Conservation (phyloP, 306 rosid genomes). For the Alnus glutinosa region DNA sequence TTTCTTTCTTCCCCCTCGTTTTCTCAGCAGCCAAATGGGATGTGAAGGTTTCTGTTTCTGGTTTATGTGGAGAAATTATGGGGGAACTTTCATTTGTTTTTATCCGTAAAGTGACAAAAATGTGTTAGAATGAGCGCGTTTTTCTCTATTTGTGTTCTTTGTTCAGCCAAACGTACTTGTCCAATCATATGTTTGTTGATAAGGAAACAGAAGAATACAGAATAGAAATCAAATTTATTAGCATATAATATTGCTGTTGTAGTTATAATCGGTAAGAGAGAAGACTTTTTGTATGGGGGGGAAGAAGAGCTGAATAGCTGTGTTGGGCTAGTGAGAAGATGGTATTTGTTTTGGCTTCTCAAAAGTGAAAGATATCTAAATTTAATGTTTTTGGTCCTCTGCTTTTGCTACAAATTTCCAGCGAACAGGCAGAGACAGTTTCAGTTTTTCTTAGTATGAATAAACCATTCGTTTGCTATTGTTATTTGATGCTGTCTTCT, state of each 20-base stretch:
- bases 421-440: neutral
- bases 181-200: neutral
- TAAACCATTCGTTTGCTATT: neutral
- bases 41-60: neutral
- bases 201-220: neutral
- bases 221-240: neutral
- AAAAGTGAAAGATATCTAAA: neutral
- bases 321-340: neutral
- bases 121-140: neutral
- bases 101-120: neutral
- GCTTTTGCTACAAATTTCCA: neutral
- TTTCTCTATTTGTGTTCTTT: neutral
- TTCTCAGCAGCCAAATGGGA: neutral
- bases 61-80: neutral
- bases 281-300: neutral
- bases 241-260: neutral
- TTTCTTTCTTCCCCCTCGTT: neutral
- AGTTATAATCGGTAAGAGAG: neutral
- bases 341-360: neutral
- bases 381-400: neutral
- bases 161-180: neutral
- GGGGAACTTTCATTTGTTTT: neutral
- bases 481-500: neutral
- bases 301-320: neutral
- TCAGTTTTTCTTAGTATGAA: neutral